These are phyloP conservation scores for Omphalea diandra DNA, from an alignment of 441 rosid species.

Conservation along the genomic window DNA sequence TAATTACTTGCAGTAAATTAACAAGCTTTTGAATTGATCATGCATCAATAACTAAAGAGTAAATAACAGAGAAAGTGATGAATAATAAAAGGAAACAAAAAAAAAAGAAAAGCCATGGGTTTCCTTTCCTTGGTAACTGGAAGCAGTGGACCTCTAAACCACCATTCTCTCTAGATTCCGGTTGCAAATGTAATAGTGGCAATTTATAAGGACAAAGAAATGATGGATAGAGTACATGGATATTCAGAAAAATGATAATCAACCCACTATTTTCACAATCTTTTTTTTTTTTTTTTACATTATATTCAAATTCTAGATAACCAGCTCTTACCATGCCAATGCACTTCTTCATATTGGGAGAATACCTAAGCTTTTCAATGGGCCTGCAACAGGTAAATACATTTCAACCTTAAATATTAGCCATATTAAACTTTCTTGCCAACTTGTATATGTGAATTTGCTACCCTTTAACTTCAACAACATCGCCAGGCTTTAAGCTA, in stretches of 20 bases:
- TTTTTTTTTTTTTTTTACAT: background rate
- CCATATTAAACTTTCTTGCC: background rate
- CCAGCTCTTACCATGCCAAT: slow-evolving; percentile 81
- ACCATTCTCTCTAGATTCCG: background rate
- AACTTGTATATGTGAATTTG: slow-evolving; percentile 9
- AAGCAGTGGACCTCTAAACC: slow-evolving; percentile 1
- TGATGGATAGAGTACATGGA: background rate
- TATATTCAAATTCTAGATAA: slow-evolving; percentile 21
- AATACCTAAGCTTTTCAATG: slow-evolving; percentile 80
- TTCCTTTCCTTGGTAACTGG: background rate
- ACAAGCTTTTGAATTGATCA: background rate
- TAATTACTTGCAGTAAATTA: slow-evolving; percentile 3
- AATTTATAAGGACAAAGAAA: background rate
- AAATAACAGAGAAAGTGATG: slow-evolving; percentile 1
- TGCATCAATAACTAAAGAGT: background rate
- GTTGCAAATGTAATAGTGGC: background rate
- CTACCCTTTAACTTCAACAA: slow-evolving; percentile 95
- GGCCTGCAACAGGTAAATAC: slow-evolving; percentile 64
- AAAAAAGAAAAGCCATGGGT: background rate
- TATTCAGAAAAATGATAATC: background rate
- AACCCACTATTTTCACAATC: slow-evolving; percentile 1
- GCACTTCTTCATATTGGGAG: slow-evolving; percentile 93
- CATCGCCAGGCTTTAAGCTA: slow-evolving; percentile 90
- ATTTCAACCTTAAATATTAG: slow-evolving; percentile 16
- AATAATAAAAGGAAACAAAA: too few species aligned